Evolutionary conservation across 129 eudicot genomes (phyloP).

Genomic region (Lactuca sativa): DNA sequence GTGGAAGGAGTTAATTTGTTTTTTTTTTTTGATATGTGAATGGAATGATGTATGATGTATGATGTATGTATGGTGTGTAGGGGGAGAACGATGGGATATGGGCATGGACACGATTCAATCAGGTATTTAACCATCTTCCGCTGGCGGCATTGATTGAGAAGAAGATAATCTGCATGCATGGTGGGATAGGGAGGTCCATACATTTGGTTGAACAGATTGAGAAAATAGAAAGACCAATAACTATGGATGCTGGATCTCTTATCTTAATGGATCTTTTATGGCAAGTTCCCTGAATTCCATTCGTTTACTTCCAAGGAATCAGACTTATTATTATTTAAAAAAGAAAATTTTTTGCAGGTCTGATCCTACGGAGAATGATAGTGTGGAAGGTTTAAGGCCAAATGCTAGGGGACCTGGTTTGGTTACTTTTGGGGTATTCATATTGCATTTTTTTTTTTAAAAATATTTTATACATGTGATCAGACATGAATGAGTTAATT

Average conservation of each 20-base stretch:
- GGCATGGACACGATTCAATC: constrained; percentile 98
- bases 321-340: too few relatives aligned
- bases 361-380: constrained; percentile 96
- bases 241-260: constrained; percentile 98
- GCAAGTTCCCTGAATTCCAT: constrained; percentile 35
- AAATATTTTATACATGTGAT: too few relatives aligned
- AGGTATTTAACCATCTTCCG: constrained; percentile 91
- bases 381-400: constrained; percentile 91
- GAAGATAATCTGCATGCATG: constrained; percentile 96
- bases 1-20: constrained; percentile 5
- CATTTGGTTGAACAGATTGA: constrained; percentile 93
- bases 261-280: constrained; percentile 90
- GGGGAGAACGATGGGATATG: constrained; percentile 99
- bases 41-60: too few relatives aligned
- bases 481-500: too few relatives aligned
- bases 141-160: constrained; percentile 94
- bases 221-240: constrained; percentile 97
- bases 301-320: neutral
- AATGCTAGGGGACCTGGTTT: constrained; percentile 97
- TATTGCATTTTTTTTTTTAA: too few relatives aligned
- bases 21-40: neutral
- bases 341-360: constrained; percentile 53
- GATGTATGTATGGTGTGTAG: constrained; percentile 32
- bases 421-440: constrained; percentile 87
- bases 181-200: constrained; percentile 98